A percentile compares a stretch with the other conserved stretches of the same genome.
These are phyloP conservation scores for Gossypium ekmanianum DNA, from an alignment of 345 rosid genomes.

Conservation along the genomic window DNA sequence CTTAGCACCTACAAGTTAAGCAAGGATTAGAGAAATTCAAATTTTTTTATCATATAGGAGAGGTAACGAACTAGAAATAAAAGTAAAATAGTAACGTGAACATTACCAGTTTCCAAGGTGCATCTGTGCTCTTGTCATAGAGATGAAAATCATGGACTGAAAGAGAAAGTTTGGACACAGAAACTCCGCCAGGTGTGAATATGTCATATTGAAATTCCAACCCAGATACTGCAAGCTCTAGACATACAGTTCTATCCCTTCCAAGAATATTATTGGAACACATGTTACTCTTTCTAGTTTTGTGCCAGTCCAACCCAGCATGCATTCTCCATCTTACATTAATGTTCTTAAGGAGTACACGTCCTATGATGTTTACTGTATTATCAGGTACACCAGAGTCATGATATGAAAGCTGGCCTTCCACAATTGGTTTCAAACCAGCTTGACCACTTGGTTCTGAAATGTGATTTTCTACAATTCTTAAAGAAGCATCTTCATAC, in stretches of 20 bases:
- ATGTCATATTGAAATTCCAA: constrained; percentile 53
- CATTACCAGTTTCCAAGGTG: constrained; percentile 84
- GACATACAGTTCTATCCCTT: constrained; percentile 55
- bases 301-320: constrained; percentile 78
- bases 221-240: constrained; percentile 68
- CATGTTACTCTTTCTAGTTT: constrained; percentile 29
- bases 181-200: constrained; percentile 58
- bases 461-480: constrained; percentile 75
- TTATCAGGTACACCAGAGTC: constrained; percentile 33
- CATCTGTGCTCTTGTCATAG: constrained; percentile 63
- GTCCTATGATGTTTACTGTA: constrained; percentile 44
- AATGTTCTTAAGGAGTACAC: constrained; percentile 53
- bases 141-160: constrained; percentile 66
- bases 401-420: constrained; percentile 35
- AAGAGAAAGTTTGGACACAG: constrained; percentile 65
- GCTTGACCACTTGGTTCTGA: constrained; percentile 52
- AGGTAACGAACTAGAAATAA: not conserved
- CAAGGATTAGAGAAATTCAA: constrained; percentile 17
- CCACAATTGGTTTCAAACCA: constrained; percentile 35
- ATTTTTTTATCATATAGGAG: constrained; percentile 1
- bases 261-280: constrained; percentile 26
- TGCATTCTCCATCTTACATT: constrained; percentile 77
- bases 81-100: constrained; percentile 5
- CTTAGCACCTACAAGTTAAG: constrained; percentile 62
- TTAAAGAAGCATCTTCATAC: constrained; percentile 56